Evolutionary conservation across 2,329 filamentous ascomycete genomes (phyloP), one percentile per base, ranked within the genome.

Genomic region (Fusarium oligoseptatum): DNA sequence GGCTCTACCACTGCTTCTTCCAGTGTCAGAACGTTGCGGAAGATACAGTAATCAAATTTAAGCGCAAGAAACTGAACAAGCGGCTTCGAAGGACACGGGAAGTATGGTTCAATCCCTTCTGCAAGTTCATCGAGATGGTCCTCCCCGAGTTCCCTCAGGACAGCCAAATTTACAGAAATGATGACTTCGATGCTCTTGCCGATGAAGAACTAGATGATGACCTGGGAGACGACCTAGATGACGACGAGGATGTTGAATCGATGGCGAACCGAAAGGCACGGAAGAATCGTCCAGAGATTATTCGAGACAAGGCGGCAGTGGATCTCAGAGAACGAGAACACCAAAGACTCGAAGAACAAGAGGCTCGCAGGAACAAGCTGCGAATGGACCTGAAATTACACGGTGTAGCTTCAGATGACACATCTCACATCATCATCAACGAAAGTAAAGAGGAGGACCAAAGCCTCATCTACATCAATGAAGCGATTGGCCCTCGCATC

Each of bases 391-490:
- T 88, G 71, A 88, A 82, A 73, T 81, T 77, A 72, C 85, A 81
- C 67, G 87, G 80, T 56, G 82, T 76, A 69, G 85, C 83, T 71
- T 82, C 80, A 71, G 87, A 81, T 80, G 84, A 88, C 78, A 83
- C 85, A 73, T 81, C 84, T 48, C 82, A 86, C 57, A 82, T 94
- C 27, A 90, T 93, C 56, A 89, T 95, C 81, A 95, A 95, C 78
- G 88, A 91, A 69, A 87, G 87, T 32, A 93, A 92, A 78, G 83
- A 87, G 22, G 88, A 92, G 3, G 83, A 89, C 15, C 85, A 93
- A 73, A 86, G 87, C 0, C 86, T 91, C 56, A 88, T 95, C 32
- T 92, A 90, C 71, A 83, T 97, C 60, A 87, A 93, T 74, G 82
- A 88, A 0, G 82, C 88, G 9, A 94, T 96, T 64, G 92, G 90